phyloP scores from a whole-genome alignment of 2,329 filamentous ascomycete species.

The Fusarium brevicatenulatum region DNA sequence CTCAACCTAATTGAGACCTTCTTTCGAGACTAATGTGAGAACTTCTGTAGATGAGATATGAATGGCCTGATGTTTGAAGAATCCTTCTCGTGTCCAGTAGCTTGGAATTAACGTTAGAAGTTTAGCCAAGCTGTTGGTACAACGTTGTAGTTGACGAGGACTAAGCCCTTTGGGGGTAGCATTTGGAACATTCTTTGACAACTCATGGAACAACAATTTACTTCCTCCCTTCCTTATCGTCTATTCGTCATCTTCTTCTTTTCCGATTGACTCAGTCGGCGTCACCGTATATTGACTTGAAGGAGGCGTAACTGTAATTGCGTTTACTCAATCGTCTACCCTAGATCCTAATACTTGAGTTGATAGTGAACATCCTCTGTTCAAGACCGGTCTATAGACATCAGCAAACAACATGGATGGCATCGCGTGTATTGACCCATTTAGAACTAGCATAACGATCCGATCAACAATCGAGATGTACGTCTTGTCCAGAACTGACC shows the following conservation, averaged over 20 bases:
- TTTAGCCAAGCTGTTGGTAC: neutral
- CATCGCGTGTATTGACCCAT: neutral
- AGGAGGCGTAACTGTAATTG: neutral
- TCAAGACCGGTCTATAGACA: neutral
- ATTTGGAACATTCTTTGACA: neutral
- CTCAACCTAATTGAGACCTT: slow-evolving; percentile 7
- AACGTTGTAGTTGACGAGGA: neutral
- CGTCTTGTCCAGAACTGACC: neutral
- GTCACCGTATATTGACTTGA: neutral
- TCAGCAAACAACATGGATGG: neutral
- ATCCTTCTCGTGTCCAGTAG: neutral
- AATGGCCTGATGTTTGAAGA: slow-evolving; percentile 11
- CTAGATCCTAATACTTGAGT: neutral
- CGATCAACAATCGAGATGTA: neutral
- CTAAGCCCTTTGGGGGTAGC: neutral
- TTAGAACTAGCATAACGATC: neutral
- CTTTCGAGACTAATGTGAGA: neutral
- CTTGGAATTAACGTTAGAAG: neutral
- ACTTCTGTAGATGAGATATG: slow-evolving; percentile 2
- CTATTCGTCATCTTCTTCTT: neutral
- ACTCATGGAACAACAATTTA: neutral
- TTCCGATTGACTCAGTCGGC: neutral
- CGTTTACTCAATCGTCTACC: neutral
- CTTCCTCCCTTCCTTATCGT: neutral
- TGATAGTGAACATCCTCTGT: neutral